Conservation (phyloP, 73 alveolate species). For the Paramecium bursaria region DNA sequence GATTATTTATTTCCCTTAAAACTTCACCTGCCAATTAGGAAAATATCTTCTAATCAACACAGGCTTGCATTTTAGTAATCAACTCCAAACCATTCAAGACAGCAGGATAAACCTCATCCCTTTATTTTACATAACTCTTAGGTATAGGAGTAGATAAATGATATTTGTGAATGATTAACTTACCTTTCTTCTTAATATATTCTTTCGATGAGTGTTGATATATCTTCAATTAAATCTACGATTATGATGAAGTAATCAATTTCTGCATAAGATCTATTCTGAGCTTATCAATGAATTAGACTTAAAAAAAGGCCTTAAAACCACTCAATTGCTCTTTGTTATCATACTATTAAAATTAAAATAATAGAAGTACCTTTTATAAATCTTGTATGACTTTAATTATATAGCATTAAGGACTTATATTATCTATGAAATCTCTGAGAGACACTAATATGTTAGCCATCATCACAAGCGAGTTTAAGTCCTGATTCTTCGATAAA, state of each 20-base stretch:
- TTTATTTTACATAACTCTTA: conserved; percentile 25
- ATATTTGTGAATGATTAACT: conserved; percentile 41
- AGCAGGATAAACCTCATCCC: conserved; percentile 48
- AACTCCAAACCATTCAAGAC: conserved; percentile 30
- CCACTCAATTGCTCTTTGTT: not conserved
- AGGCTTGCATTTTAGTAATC: conserved; percentile 36
- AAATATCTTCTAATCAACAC: conserved; percentile 17
- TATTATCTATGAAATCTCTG: not conserved
- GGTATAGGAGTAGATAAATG: conserved; percentile 1
- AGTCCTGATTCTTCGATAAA: conserved; percentile 8
- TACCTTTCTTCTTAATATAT: conserved; percentile 21
- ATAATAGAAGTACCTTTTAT: not conserved
- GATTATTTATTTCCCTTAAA: conserved; percentile 34
- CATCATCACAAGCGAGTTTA: conserved; percentile 12
- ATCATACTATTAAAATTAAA: not conserved
- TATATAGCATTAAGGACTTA: not conserved
- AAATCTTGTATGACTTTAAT: not conserved
- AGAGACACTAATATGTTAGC: not conserved
- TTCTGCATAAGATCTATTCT: conserved; percentile 2
- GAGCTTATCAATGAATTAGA: conserved; percentile 1
- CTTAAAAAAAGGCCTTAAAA: not conserved
- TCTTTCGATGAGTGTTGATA: conserved; percentile 25
- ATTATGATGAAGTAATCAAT: conserved; percentile 26
- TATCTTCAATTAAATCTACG: conserved; percentile 35
- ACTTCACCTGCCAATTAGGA: conserved; percentile 55